phyloP scores from a whole-genome alignment of 805 yeast genomes.

The Candida peoriensis region DNA sequence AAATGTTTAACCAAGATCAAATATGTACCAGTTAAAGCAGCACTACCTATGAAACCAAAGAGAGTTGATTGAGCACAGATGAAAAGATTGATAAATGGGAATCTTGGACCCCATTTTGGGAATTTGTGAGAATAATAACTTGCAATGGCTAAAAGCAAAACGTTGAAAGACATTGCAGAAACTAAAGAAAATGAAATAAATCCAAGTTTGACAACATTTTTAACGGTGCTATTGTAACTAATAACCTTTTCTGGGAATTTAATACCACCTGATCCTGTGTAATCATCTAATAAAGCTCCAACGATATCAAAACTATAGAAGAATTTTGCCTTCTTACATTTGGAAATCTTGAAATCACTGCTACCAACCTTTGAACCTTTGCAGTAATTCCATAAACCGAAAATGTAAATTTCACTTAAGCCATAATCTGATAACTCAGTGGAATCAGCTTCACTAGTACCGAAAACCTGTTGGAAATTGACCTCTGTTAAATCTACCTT shows the following conservation, averaged over 20 bases:
- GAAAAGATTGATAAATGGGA: constrained; percentile 37
- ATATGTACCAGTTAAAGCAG: constrained; percentile 60
- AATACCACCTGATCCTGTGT: constrained; percentile 20
- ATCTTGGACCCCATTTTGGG: constrained; percentile 38
- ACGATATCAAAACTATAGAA: constrained; percentile 56
- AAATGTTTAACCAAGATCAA: constrained; percentile 43
- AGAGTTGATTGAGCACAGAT: too few relatives aligned
- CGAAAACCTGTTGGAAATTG: constrained; percentile 8
- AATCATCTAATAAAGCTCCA: constrained; percentile 23
- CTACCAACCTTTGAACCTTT: constrained; percentile 27
- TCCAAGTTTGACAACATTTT: constrained; percentile 49
- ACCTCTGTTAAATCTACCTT: constrained; percentile 37
- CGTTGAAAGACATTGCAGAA: constrained; percentile 38
- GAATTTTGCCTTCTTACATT: constrained; percentile 51
- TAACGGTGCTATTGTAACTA: constrained; percentile 39
- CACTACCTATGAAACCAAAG: constrained; percentile 44
- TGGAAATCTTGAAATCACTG: constrained; percentile 29
- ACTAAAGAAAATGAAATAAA: constrained; percentile 50
- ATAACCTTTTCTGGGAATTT: constrained; percentile 51
- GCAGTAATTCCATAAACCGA: constrained; percentile 67
- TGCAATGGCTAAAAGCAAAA: constrained; percentile 39
- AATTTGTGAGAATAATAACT: constrained; percentile 43
- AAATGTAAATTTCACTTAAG: constrained; percentile 41
- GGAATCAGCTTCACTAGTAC: constrained; percentile 5
- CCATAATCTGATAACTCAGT: constrained; percentile 19